phyloP scores from a whole-genome alignment of 2,329 filamentous ascomycete genomes.

The Parastagonospora avenae region DNA sequence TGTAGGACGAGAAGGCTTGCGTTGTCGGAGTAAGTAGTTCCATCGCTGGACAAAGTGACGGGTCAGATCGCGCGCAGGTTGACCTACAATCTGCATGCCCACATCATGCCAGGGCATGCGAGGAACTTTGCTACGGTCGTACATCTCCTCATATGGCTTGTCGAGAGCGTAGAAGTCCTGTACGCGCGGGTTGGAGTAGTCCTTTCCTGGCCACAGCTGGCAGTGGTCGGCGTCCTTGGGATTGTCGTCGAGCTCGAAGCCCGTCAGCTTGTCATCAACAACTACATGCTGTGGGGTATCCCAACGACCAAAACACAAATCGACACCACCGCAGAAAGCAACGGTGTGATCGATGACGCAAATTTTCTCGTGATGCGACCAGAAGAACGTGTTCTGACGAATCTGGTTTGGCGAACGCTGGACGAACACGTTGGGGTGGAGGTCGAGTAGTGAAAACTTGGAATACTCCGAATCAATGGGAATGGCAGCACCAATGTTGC shows the following conservation, averaged over 20 bases:
- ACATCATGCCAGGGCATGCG: conserved; percentile 99
- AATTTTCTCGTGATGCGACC: conserved; percentile 98
- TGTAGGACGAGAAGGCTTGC: conserved; percentile 90
- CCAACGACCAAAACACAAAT: conserved; percentile 97
- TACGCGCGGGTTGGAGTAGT: conserved; percentile 95
- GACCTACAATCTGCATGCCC: conserved; percentile 95
- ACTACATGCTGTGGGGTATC: conserved; percentile 92
- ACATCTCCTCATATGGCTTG: conserved; percentile 98
- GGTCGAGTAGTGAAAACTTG: conserved; percentile 91
- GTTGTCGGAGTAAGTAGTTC: conserved; percentile 93
- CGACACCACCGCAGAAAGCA: conserved; percentile 93
- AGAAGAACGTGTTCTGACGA: conserved; percentile 99
- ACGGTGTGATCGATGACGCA: conserved; percentile 95
- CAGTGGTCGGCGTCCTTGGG: conserved; percentile 93
- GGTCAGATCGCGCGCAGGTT: conserved; percentile 90
- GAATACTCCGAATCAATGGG: conserved; percentile 99
- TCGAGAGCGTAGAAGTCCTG: conserved; percentile 93
- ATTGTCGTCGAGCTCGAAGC: conserved; percentile 74
- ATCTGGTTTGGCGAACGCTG: conserved; percentile 97
- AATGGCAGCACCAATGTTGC: conserved; percentile 95
- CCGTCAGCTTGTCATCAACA: conserved; percentile 91
- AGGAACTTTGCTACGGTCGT: conserved; percentile 84
- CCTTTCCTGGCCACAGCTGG: conserved; percentile 95
- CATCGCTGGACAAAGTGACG: conserved; percentile 96
- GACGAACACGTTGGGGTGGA: conserved; percentile 95